Conservation (phyloP, 192 early-diverging fungal species). For the Coemansia erecta region DNA sequence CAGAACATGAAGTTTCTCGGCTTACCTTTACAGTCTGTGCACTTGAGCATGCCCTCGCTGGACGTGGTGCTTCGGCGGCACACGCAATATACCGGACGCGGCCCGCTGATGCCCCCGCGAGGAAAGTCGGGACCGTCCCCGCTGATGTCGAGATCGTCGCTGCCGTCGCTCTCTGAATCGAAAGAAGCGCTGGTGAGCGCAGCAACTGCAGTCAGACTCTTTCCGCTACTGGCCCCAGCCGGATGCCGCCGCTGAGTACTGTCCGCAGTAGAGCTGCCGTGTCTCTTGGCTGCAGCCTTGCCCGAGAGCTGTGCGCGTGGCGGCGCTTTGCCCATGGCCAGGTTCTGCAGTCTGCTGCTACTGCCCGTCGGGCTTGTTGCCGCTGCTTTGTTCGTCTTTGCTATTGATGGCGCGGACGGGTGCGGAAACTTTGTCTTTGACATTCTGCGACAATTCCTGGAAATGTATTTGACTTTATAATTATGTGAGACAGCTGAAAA, state of each 20-base stretch:
- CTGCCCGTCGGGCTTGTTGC: background rate
- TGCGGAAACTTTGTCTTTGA: slow-evolving; percentile 50
- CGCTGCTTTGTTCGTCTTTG: slow-evolving; percentile 5
- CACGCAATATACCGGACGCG: slow-evolving; percentile 19
- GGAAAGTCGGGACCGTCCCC: slow-evolving; percentile 3
- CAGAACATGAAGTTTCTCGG: no score
- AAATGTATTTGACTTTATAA: background rate
- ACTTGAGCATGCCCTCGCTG: slow-evolving; percentile 26
- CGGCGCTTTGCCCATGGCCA: slow-evolving; percentile 1
- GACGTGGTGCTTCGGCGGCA: slow-evolving; percentile 10
- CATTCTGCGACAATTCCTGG: slow-evolving; percentile 13
- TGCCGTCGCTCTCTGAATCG: background rate
- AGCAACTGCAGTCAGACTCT: slow-evolving; percentile 1
- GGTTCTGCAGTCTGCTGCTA: background rate
- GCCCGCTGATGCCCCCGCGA: slow-evolving; percentile 10
- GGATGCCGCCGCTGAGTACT: background rate
- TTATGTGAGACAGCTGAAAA: background rate
- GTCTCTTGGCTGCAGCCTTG: background rate
- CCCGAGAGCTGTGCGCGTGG: background rate
- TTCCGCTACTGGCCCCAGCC: background rate
- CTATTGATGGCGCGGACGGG: slow-evolving; percentile 51
- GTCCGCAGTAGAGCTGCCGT: background rate
- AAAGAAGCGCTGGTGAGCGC: background rate
- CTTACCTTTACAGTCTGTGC: slow-evolving; percentile 32
- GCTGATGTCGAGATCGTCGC: background rate